Evolutionary conservation across 1,284 basidiomycete genomes (phyloP), one percentile per base, ranked within the genome.

Genomic region (Phlebopus sp.): DNA sequence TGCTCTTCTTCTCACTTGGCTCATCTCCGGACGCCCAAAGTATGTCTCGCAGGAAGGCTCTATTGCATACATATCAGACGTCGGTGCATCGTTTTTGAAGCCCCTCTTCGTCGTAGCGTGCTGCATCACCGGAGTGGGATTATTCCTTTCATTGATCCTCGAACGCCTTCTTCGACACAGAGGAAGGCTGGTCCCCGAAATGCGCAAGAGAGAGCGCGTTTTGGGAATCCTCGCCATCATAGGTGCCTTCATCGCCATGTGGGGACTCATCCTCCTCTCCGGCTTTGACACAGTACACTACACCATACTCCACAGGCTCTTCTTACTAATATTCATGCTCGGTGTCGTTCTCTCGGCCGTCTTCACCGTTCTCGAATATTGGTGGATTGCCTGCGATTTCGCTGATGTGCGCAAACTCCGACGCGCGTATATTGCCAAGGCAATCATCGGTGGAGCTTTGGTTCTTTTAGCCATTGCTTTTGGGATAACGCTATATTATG

Each of bases 41-140:
- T 81, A 80, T 53, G 67, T 70, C 4, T 69, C 74, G 17, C 63
- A 70, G 63, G 75, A 81, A 29, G 77, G 77, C 30, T 68, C 62
- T 4, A 79, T 89, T 44, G 80, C 81, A 10, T 88, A 84, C 63
- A 87, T 89, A 42, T 87, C 84, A 18, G 86, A 89, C 58, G 67
- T 89, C 29, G 86, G 82, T 17, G 86, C 86, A 18, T 76, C 76
- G 55, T 71, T 75, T 37, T 68, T 90, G 29, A 88, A 89, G 59
- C 86, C 86, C 5, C 71, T 90, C 25, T 90, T 90, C 59, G 69
- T 89, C 37, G 68, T 73, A 7, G 79, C 79, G 13, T 81, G 78
- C 55, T 68, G 70, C 31, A 73, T 86, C 47, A 86, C 85, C 2
- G 81, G 75, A 1, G 65, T 77, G 1, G 71, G 74, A 0, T 86